A percentile compares a stretch with the other conserved stretches of the same genome.
These are phyloP conservation scores for Blastobotrys indianensis DNA, from an alignment of 1,139 yeast species.

Conservation along the genomic window DNA sequence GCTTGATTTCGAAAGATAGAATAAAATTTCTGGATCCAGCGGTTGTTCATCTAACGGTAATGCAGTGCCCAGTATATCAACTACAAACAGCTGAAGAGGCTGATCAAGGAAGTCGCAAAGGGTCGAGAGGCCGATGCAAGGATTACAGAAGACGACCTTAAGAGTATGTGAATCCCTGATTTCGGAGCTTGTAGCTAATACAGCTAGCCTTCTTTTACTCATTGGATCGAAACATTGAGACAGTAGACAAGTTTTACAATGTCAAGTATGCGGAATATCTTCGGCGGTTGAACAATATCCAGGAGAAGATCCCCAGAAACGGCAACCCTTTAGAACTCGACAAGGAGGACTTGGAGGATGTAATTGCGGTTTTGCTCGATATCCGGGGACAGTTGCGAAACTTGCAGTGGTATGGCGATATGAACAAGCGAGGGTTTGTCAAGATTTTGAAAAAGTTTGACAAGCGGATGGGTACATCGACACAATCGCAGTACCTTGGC, in stretches of 20 bases:
- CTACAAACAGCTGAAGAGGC: conserved; percentile 78
- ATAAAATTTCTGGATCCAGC: too few species aligned
- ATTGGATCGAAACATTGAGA: conserved; percentile 75
- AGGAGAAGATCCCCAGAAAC: conserved; percentile 28
- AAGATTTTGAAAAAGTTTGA: conserved; percentile 89
- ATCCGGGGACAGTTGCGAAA: conserved; percentile 73
- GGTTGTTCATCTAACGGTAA: background rate
- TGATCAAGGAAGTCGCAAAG: conserved; percentile 51
- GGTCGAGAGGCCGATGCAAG: conserved; percentile 18
- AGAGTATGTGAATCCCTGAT: conserved; percentile 20
- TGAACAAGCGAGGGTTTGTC: conserved; percentile 83
- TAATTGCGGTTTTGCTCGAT: conserved; percentile 69
- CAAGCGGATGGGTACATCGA: conserved; percentile 69
- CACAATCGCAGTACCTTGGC: conserved; percentile 59
- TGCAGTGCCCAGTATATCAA: conserved; percentile 50
- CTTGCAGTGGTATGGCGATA: conserved; percentile 84
- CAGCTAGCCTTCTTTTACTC: conserved; percentile 54
- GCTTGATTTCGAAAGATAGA: too few species aligned
- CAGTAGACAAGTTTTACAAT: conserved; percentile 73
- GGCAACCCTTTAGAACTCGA: conserved; percentile 32
- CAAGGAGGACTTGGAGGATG: conserved; percentile 72
- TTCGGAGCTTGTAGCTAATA: conserved; percentile 9
- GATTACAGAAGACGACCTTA: conserved; percentile 23
- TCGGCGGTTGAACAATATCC: conserved; percentile 49
- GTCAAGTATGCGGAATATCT: conserved; percentile 67